Conservation (phyloP, 805 yeast species). For the Limtongia smithiae region DNA sequence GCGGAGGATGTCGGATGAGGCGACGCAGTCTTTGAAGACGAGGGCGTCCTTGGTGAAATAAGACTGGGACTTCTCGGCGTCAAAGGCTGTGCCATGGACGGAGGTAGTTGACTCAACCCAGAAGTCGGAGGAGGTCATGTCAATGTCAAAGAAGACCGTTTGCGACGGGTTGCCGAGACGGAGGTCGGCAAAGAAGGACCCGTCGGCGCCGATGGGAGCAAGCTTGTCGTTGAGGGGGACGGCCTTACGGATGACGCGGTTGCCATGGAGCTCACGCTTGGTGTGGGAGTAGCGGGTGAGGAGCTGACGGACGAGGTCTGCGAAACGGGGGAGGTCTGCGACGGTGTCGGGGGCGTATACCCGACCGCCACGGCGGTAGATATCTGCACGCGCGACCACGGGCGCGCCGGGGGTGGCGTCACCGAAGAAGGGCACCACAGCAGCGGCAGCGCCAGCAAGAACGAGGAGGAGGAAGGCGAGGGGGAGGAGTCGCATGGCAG, state of each 20-base stretch:
- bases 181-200: constrained; percentile 16
- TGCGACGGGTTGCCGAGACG: constrained; percentile 23
- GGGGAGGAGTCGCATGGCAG: not conserved
- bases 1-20: constrained; percentile 15
- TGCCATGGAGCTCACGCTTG: constrained; percentile 27
- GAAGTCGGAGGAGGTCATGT: constrained; percentile 27
- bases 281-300: constrained; percentile 17
- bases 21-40: constrained; percentile 27
- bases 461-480: constrained; percentile 1
- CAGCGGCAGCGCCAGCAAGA: constrained; percentile 1
- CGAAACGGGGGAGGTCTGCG: constrained; percentile 20
- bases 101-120: constrained; percentile 28
- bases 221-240: constrained; percentile 21
- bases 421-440: constrained; percentile 13
- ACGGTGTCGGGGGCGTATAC: constrained; percentile 18
- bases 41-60: constrained; percentile 20
- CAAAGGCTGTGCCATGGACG: constrained; percentile 23
- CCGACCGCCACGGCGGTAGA: constrained; percentile 23
- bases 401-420: constrained; percentile 4
- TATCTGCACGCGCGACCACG: constrained; percentile 16
- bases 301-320: constrained; percentile 3
- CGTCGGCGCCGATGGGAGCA: constrained; percentile 27
- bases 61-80: constrained; percentile 19
- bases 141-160: constrained; percentile 21
- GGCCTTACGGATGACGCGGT: constrained; percentile 26